A percentile compares a stretch with the other conserved stretches of the same genome.
phyloP scores from a whole-genome alignment of 73 alveolate species.

The Paramecium caudatum region DNA sequence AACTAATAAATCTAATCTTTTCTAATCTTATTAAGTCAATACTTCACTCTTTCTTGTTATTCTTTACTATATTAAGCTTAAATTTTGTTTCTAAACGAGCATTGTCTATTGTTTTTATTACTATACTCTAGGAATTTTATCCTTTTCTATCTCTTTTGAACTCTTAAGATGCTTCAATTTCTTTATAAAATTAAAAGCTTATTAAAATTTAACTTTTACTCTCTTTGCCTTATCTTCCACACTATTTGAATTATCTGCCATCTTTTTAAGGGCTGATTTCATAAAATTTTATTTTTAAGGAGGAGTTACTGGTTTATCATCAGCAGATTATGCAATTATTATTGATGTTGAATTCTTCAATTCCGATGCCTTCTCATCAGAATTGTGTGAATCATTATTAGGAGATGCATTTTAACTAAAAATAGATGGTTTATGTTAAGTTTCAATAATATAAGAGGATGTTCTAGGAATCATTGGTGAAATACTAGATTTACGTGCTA shows the following conservation, averaged over 20 bases:
- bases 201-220: constrained; percentile 16
- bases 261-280: constrained; percentile 34
- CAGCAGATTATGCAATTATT: neutral
- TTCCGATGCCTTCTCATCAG: constrained; percentile 19
- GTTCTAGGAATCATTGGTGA: constrained; percentile 36
- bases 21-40: neutral
- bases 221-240: neutral
- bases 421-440: constrained; percentile 23
- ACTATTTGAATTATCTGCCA: neutral
- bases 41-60: neutral
- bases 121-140: neutral
- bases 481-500: constrained; percentile 34
- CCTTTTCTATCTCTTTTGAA: constrained; percentile 1
- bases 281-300: neutral
- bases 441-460: constrained; percentile 11
- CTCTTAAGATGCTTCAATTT: neutral
- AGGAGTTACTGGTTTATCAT: neutral
- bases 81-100: neutral
- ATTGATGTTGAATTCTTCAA: neutral
- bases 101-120: constrained; percentile 26
- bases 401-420: neutral
- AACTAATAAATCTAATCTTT: constrained; percentile 16
- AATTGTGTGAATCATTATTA: neutral
- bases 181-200: constrained; percentile 19
- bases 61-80: neutral